Percentiles rank a stretch among this genome's conserved stretches.
Conservation (phyloP, 441 rosid species). For the Adansonia rubrostipa region DNA sequence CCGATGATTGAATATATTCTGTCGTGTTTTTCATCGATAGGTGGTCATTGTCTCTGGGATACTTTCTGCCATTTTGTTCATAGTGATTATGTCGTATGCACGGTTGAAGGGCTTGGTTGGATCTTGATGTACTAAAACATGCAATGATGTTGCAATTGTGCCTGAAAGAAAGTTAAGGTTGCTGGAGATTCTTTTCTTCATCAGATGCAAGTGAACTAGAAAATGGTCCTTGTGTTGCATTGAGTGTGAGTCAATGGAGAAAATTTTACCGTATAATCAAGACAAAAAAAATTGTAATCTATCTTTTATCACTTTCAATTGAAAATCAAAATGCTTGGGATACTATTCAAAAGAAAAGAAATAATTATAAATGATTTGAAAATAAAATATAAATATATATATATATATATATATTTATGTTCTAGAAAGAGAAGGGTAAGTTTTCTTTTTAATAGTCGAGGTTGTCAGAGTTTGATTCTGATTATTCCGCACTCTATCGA, state of each 20-base stretch:
- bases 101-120: slow-evolving; percentile 86
- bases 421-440: too few species aligned
- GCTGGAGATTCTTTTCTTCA: background rate
- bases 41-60: slow-evolving; percentile 61
- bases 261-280: background rate
- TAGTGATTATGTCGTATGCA: slow-evolving; percentile 69
- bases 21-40: slow-evolving; percentile 38
- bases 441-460: too few species aligned
- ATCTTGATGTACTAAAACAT: slow-evolving; percentile 45
- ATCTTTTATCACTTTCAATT: background rate
- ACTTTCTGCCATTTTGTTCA: slow-evolving; percentile 43
- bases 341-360: background rate
- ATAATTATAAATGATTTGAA: background rate
- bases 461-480: too few species aligned
- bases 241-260: background rate
- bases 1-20: background rate
- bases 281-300: background rate
- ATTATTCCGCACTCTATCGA: too few species aligned
- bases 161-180: background rate
- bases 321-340: background rate
- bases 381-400: too few species aligned
- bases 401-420: too few species aligned
- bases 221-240: background rate
- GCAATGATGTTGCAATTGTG: background rate
- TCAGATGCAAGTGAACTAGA: background rate